Base-by-base conservation (phyloP, 2,329 filamentous ascomycete genomes). In the Exophiala aquamarina region DNA sequence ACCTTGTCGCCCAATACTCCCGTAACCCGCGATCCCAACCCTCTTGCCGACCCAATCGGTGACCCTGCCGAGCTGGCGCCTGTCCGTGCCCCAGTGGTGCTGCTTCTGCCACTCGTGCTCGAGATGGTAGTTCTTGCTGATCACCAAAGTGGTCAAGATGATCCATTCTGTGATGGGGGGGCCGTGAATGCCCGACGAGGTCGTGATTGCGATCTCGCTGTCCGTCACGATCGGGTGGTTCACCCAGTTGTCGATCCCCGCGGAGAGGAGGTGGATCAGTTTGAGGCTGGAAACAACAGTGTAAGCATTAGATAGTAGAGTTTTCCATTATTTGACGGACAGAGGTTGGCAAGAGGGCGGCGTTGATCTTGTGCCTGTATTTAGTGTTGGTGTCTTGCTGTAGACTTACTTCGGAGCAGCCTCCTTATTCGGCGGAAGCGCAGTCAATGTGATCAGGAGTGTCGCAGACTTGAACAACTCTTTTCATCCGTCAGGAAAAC, bases 161-260 rank as follows among this genome's bases (percentile, higher is more conserved):
- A 82, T 77, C 82, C 82, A 86, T 67, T 86, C 83, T 0, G 81
- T 73, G 40, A 86, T 86, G 47, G 82, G 79, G 0, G 83, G 82
- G 1, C 79, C 80, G 58, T 82, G 79, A 37, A 83, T 75, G 18
- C 80, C 70, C 3, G 73, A 76, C 26, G 71, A 73, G 3, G 75
- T 81, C 3, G 77, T 77, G 46, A 83, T 67, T 1, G 74, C 69
- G 41, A 83, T 74, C 19, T 75, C 60, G 11, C 71, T 75, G 37
- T 74, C 64, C 5, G 66, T 77, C 52, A 79, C 74, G 32, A 83
- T 71, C 0, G 78, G 78, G 45, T 76, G 66, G n/a, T 71, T 59
- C 29, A 72, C 59, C 17, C 81, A 59, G 47, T 78, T 75, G 57
- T 83, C 80, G 37, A 75, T 70, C 2, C 81, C 81, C 6, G 81